A percentile compares a stretch with the other conserved stretches of the same genome.
phyloP scores from a whole-genome alignment of 768 basidiomycete species.

The Boletus pseudo-olivaceus region DNA sequence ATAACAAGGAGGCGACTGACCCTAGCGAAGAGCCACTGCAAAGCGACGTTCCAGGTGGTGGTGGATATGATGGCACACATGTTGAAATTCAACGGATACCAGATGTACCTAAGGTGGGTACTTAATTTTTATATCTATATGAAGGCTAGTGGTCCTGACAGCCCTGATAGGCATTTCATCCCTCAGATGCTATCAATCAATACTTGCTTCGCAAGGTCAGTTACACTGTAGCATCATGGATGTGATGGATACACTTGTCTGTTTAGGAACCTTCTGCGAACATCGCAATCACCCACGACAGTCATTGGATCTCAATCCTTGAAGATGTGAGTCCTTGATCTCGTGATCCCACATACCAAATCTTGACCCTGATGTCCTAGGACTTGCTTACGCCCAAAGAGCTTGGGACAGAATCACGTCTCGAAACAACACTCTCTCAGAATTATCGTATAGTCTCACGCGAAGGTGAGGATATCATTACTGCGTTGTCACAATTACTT shows the following conservation, averaged over 20 bases:
- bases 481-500: background rate
- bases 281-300: conserved; percentile 6
- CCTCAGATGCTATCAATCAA: conserved; percentile 2
- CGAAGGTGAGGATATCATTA: background rate
- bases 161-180: background rate
- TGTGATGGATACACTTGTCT: background rate
- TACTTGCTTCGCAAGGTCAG: conserved; percentile 1
- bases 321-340: background rate
- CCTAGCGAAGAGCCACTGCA: background rate
- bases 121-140: too few relatives aligned
- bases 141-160: background rate
- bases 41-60: background rate
- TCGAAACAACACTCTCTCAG: background rate
- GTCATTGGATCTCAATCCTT: conserved; percentile 6
- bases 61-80: background rate
- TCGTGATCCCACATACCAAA: background rate
- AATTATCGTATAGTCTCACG: background rate
- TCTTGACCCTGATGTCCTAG: background rate
- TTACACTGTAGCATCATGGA: background rate
- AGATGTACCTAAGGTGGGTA: background rate
- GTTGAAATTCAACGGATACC: background rate
- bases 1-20: background rate
- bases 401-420: background rate
- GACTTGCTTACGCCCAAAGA: background rate
- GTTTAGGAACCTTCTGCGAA: conserved; percentile 2